Conservation (phyloP, 2,329 filamentous ascomycete genomes). For the Ceratocystis destructans region DNA sequence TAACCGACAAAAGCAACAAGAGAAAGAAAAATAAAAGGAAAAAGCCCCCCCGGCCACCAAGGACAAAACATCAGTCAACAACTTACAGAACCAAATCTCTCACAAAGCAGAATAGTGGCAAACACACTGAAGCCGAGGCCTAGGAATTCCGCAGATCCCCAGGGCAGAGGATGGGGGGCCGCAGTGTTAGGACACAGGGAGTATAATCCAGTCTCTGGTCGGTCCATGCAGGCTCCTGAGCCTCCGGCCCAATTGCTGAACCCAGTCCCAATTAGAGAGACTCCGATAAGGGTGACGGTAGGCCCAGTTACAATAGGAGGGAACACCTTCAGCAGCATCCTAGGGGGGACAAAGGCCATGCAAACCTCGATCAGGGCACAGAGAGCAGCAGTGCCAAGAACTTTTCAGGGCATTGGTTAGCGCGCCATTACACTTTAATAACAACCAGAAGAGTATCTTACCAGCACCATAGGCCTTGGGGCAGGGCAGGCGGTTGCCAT, state of each 20-base stretch:
- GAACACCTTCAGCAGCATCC: constrained; percentile 56
- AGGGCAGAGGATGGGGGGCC: constrained; percentile 58
- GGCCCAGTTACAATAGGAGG: constrained; percentile 64
- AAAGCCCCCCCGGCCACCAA: background rate
- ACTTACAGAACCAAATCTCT: constrained; percentile 53
- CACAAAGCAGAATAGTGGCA: constrained; percentile 63
- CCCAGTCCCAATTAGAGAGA: constrained; percentile 55
- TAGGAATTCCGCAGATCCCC: constrained; percentile 67
- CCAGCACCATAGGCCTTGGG: constrained; percentile 57
- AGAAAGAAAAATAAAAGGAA: background rate
- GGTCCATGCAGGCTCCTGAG: constrained; percentile 41
- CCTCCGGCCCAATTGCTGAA: constrained; percentile 71
- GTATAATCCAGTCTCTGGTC: constrained; percentile 41
- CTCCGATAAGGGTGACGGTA: constrained; percentile 57
- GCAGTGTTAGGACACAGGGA: constrained; percentile 50
- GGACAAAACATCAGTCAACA: background rate
- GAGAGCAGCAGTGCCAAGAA: constrained; percentile 55
- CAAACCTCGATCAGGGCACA: constrained; percentile 57
- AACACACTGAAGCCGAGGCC: constrained; percentile 71
- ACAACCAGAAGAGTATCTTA: constrained; percentile 4
- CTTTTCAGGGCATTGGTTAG: constrained; percentile 30
- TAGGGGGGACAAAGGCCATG: constrained; percentile 61
- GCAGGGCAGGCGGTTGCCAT: constrained; percentile 57
- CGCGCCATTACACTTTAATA: constrained; percentile 38
- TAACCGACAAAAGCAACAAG: background rate